These are phyloP conservation scores for Talaromyces ruber DNA, from an alignment of 495 filamentous ascomycete species.

Conservation along the genomic window DNA sequence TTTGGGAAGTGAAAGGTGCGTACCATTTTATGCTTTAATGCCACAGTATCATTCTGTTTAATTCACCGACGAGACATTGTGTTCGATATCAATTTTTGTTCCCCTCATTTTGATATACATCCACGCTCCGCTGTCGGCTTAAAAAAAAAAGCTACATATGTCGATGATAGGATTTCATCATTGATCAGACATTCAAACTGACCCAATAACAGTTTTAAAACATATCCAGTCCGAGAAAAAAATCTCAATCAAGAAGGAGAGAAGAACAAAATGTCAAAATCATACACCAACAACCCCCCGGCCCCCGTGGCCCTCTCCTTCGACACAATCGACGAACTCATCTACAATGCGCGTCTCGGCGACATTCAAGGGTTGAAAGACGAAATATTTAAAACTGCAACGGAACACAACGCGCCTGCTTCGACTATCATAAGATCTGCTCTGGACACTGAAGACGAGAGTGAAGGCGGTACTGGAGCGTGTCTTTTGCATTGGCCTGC, in stretches of 20 bases:
- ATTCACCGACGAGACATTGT: neutral
- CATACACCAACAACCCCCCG: slow-evolving; percentile 14
- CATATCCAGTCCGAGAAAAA: neutral
- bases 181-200: neutral
- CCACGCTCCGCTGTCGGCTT: neutral
- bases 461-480: slow-evolving; percentile 38
- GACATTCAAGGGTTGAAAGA: slow-evolving; percentile 61
- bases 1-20: neutral
- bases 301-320: slow-evolving; percentile 42
- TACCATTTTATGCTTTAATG: neutral
- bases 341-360: slow-evolving; percentile 72
- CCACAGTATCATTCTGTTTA: neutral
- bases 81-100: neutral
- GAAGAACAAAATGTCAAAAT: neutral
- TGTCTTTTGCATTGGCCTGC: slow-evolving; percentile 76
- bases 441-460: slow-evolving; percentile 62
- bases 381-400: slow-evolving; percentile 47
- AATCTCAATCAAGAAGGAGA: neutral
- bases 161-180: too few relatives aligned
- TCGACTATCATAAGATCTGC: slow-evolving; percentile 54
- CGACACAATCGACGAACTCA: slow-evolving; percentile 79
- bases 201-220: neutral
- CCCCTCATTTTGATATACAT: neutral
- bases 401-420: slow-evolving; percentile 40
- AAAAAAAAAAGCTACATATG: neutral